A percentile compares a stretch with the other conserved stretches of the same genome.
Conservation (phyloP, 805 yeast genomes). For the Candida silvicultrix region DNA sequence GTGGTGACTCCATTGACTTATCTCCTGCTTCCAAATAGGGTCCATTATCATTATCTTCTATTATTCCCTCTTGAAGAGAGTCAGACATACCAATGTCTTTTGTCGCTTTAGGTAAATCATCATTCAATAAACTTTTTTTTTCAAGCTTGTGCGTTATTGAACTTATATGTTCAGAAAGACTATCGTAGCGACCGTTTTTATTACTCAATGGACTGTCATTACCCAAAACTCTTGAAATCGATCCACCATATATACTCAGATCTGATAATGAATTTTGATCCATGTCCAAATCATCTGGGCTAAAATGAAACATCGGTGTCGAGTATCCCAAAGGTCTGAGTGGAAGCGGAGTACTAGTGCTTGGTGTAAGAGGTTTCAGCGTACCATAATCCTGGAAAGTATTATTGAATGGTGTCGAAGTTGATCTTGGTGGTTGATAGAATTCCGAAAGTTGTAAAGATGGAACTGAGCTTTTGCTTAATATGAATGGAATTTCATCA, state of each 20-base stretch:
- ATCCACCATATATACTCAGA: neutral
- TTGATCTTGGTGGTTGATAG: conserved; percentile 20
- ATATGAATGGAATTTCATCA: neutral
- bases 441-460: conserved; percentile 22
- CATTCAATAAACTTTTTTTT: conserved; percentile 1
- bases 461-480: conserved; percentile 2
- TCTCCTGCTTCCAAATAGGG: conserved; percentile 1
- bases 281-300: conserved; percentile 1
- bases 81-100: neutral
- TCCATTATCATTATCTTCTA: neutral
- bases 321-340: conserved; percentile 13
- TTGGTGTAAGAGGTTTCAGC: neutral
- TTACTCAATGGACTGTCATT: conserved; percentile 8
- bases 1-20: neutral
- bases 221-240: neutral
- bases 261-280: neutral
- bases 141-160: conserved; percentile 25
- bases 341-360: neutral
- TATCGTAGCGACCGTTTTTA: conserved; percentile 22
- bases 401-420: conserved; percentile 20
- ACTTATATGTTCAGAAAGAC: conserved; percentile 31
- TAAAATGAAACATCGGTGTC: conserved; percentile 15
- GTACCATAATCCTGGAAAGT: neutral
- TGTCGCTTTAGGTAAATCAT: too few species aligned
- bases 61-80: neutral